Evolutionary conservation across 2,329 filamentous ascomycete genomes (phyloP).

Genomic region (Penicillium concentricum): DNA sequence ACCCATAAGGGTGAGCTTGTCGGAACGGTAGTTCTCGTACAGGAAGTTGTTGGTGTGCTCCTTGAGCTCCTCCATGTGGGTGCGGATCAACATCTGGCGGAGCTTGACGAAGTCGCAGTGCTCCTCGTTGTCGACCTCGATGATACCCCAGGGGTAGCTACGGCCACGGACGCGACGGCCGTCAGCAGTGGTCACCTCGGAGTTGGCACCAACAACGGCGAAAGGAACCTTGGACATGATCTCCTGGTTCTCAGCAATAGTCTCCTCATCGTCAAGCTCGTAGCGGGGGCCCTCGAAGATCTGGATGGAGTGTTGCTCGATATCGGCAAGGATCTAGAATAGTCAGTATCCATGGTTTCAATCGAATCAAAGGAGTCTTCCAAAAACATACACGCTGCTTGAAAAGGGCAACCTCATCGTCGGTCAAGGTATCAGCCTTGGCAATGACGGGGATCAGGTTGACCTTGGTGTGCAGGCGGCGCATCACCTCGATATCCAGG

Average conservation of each 20-base stretch:
- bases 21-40: constrained; percentile 99
- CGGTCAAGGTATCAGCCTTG: constrained; percentile 96
- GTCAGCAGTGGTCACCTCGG: constrained; percentile 86
- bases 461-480: constrained; percentile 98
- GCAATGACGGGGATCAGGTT: constrained; percentile 99
- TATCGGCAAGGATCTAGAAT: constrained; percentile 85
- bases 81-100: constrained; percentile 98
- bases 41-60: constrained; percentile 99
- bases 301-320: constrained; percentile 94
- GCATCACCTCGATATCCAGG: constrained; percentile 98
- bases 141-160: constrained; percentile 96
- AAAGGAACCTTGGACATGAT: constrained; percentile 99
- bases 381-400: constrained; percentile 78
- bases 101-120: constrained; percentile 99
- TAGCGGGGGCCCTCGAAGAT: constrained; percentile 99
- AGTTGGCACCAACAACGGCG: constrained; percentile 94
- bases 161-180: constrained; percentile 95
- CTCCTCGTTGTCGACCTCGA: constrained; percentile 99
- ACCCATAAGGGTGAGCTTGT: constrained; percentile 98
- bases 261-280: constrained; percentile 98
- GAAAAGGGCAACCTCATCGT: constrained; percentile 92
- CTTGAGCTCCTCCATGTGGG: constrained; percentile 99
- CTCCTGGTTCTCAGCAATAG: constrained; percentile 99
- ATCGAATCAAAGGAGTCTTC: background rate
- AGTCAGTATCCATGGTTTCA: constrained; percentile 24